A percentile compares a stretch with the other conserved stretches of the same genome.
These are phyloP conservation scores for Phlebopus sp. DNA, from an alignment of 1,284 basidiomycete genomes.

Conservation along the genomic window DNA sequence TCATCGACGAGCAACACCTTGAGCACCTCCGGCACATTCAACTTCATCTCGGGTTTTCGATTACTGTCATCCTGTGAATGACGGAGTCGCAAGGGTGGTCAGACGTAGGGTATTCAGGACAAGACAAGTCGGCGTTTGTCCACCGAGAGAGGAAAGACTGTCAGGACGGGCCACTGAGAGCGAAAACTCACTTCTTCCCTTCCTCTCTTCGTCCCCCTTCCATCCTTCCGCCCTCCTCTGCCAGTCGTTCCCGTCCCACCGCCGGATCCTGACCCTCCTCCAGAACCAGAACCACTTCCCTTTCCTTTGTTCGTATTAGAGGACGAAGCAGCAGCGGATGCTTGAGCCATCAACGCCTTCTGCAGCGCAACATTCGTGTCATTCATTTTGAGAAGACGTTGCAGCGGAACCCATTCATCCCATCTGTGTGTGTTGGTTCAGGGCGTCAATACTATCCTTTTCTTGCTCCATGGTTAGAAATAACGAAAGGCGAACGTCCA, in stretches of 20 bases:
- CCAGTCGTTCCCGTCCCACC: constrained; percentile 19
- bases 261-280: constrained; percentile 18
- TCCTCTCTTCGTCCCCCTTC: constrained; percentile 37
- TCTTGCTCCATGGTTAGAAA: neutral
- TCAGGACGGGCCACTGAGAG: too few relatives aligned
- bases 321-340: constrained; percentile 35
- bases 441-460: neutral
- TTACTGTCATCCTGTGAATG: constrained; percentile 52
- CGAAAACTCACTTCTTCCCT: constrained; percentile 32
- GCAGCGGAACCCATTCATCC: constrained; percentile 96
- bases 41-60: constrained; percentile 87
- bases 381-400: constrained; percentile 83
- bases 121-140: neutral
- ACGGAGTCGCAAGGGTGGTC: neutral
- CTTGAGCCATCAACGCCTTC: constrained; percentile 50
- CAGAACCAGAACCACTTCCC: constrained; percentile 18
- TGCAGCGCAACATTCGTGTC: constrained; percentile 85
- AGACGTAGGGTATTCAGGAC: neutral
- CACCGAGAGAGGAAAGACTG: too few relatives aligned
- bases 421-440: constrained; percentile 55
- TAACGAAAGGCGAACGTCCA: neutral
- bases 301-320: constrained; percentile 28
- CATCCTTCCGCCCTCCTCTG: constrained; percentile 29
- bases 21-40: constrained; percentile 85
- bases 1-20: constrained; percentile 94